Evolutionary conservation across 352 stramenopile species (phyloP).

Genomic region (Pythium chondricola): DNA sequence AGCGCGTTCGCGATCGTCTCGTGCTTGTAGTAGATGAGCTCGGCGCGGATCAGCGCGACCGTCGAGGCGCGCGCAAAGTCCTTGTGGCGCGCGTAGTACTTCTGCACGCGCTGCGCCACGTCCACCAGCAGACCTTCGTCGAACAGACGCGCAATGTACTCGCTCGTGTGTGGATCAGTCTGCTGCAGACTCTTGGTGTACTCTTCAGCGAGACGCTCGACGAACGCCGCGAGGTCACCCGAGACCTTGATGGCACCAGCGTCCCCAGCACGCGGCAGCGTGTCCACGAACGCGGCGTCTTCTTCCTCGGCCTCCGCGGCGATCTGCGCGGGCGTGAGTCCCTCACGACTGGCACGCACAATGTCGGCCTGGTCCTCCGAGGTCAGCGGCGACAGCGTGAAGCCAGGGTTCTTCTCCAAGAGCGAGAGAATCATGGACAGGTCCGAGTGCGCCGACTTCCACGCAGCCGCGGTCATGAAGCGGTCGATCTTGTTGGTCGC

Average conservation of each 20-base stretch:
- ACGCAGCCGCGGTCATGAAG: constrained; percentile 74
- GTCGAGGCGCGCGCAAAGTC: constrained; percentile 75
- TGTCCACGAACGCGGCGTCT: constrained; percentile 78
- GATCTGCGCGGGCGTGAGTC: constrained; percentile 43
- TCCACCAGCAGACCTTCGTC: constrained; percentile 91
- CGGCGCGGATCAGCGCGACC: constrained; percentile 89
- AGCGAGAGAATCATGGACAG: constrained; percentile 63
- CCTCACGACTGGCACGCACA: constrained; percentile 54
- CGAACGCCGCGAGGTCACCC: constrained; percentile 82
- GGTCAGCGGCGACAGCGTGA: constrained; percentile 59
- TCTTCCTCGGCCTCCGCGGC: constrained; percentile 82
- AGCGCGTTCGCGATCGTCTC: constrained; percentile 86
- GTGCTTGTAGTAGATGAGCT: constrained; percentile 98
- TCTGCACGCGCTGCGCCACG: constrained; percentile 81
- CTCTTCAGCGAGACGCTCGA: constrained; percentile 94
- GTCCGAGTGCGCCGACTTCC: constrained; percentile 64
- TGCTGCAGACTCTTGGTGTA: constrained; percentile 98
- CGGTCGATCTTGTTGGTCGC: constrained; percentile 81
- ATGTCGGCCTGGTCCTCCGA: constrained; percentile 86
- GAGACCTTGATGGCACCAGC: constrained; percentile 86
- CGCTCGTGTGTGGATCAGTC: constrained; percentile 93
- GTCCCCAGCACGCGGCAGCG: constrained; percentile 53
- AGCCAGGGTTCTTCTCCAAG: constrained; percentile 79
- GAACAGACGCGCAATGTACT: constrained; percentile 92
- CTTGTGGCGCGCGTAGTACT: constrained; percentile 86